Conservation (phyloP, 1,139 yeast genomes). For the Geotrichum aggregatum region DNA sequence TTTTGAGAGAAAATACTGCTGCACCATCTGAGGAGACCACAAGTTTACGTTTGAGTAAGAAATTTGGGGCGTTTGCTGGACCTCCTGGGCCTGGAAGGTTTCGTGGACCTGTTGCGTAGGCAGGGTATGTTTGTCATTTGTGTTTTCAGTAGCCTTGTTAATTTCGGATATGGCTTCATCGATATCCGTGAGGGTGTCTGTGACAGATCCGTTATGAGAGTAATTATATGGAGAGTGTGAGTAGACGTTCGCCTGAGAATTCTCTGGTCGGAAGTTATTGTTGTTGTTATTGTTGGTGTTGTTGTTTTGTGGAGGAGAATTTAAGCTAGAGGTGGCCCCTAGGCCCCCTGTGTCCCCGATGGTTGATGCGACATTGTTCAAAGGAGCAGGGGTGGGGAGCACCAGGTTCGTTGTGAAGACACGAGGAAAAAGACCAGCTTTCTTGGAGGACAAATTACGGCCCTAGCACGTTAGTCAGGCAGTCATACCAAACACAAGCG, state of each 20-base stretch:
- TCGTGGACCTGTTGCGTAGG: constrained; percentile 15
- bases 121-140: not conserved
- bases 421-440: constrained; percentile 85
- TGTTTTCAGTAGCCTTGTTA: constrained; percentile 15
- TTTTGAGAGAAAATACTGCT: constrained; percentile 63
- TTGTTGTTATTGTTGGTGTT: constrained; percentile 21
- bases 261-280: constrained; percentile 20
- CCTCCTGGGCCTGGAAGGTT: not conserved
- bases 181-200: constrained; percentile 69
- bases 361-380: not conserved
- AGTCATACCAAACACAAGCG: not conserved
- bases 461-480: constrained; percentile 46
- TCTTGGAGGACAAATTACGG: constrained; percentile 61
- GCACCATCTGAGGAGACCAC: constrained; percentile 90
- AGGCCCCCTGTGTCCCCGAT: not conserved
- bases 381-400: constrained; percentile 28
- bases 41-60: constrained; percentile 25
- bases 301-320: constrained; percentile 11
- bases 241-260: not conserved
- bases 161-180: constrained; percentile 80
- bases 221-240: constrained; percentile 8
- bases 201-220: constrained; percentile 40
- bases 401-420: constrained; percentile 52
- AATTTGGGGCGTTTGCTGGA: constrained; percentile 21
- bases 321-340: constrained; percentile 27